A percentile compares a stretch with the other conserved stretches of the same genome.
phyloP scores from a whole-genome alignment of 352 stramenopile species.

The Globisporangium takayamanum region DNA sequence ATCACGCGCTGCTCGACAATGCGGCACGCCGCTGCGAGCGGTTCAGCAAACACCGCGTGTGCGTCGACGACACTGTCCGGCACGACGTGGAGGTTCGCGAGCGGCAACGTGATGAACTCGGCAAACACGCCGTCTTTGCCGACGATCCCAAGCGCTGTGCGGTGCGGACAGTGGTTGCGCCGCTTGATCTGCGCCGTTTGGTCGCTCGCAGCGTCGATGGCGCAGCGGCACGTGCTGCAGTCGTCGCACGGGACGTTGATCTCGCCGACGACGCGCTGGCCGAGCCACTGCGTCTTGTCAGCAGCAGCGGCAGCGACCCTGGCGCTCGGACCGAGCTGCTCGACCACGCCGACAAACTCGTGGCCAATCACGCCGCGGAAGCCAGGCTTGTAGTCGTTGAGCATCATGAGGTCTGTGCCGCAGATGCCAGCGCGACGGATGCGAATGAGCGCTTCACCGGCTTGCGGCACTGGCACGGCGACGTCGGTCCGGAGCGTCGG shows the following conservation, averaged over 20 bases:
- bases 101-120: slow-evolving; percentile 75
- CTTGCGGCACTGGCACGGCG: slow-evolving; percentile 24
- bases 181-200: slow-evolving; percentile 29
- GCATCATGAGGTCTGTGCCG: slow-evolving; percentile 67
- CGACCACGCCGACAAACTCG: slow-evolving; percentile 87
- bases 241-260: slow-evolving; percentile 87
- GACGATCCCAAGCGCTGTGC: slow-evolving; percentile 81
- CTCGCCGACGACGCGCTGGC: slow-evolving; percentile 86
- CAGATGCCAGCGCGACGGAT: slow-evolving; percentile 66
- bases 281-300: slow-evolving; percentile 31
- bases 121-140: slow-evolving; percentile 75
- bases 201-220: neutral
- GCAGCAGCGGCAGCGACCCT: slow-evolving; percentile 1
- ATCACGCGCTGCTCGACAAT: slow-evolving; percentile 83
- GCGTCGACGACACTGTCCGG: slow-evolving; percentile 57
- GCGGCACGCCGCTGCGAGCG: slow-evolving; percentile 79
- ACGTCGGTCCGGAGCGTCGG: slow-evolving; percentile 30
- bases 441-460: slow-evolving; percentile 46
- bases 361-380: slow-evolving; percentile 76
- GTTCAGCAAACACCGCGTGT: slow-evolving; percentile 79
- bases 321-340: slow-evolving; percentile 29
- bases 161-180: slow-evolving; percentile 84
- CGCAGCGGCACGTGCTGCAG: slow-evolving; percentile 29
- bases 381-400: slow-evolving; percentile 65
- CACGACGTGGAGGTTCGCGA: slow-evolving; percentile 80